Conservation (phyloP, 345 rosid species). For the Populus deltoides region DNA sequence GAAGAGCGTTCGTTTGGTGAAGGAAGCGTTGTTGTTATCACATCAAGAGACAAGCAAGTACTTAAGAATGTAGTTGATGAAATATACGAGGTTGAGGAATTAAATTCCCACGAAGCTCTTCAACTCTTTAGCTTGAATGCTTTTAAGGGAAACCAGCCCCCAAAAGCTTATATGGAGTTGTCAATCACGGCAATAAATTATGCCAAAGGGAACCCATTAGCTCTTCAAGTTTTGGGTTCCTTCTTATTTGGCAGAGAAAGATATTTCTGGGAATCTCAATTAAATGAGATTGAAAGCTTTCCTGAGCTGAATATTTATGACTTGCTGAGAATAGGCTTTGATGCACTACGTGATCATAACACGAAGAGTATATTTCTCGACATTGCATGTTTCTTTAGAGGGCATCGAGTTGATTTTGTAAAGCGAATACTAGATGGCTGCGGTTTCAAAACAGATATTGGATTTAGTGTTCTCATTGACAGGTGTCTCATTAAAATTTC, state of each 20-base stretch:
- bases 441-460: neutral
- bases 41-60: constrained; percentile 1
- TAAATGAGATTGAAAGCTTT: neutral
- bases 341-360: neutral
- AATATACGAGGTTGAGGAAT: neutral
- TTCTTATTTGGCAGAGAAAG: neutral
- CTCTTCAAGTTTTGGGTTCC: constrained; percentile 12
- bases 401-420: neutral
- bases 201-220: constrained; percentile 12
- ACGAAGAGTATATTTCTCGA: constrained; percentile 4
- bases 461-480: neutral
- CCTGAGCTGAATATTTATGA: neutral
- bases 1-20: neutral
- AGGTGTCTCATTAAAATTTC: neutral
- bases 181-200: neutral
- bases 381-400: constrained; percentile 6
- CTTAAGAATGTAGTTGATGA: neutral
- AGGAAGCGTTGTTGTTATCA: neutral
- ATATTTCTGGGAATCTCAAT: too few species aligned
- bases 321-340: neutral
- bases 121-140: constrained; percentile 7
- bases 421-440: neutral
- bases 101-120: neutral
- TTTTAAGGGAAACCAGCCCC: neutral
- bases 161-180: neutral